Conservation (phyloP, 1,284 basidiomycete genomes). For the Entoloma clypeatum region DNA sequence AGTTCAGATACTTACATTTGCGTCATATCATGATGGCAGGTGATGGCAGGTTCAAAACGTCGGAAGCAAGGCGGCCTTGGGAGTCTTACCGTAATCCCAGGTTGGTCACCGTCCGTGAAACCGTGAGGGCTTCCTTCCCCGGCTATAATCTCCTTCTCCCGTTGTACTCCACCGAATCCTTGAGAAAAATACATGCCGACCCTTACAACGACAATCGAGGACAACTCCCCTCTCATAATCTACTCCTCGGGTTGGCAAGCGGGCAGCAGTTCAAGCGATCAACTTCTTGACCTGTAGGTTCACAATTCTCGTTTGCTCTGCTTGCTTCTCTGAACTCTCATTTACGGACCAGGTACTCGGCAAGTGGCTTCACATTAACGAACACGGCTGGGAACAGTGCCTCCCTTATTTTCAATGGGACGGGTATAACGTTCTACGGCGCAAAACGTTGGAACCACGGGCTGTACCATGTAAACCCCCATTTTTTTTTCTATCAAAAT, state of each 20-base stretch:
- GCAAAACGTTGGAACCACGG: slow-evolving; percentile 22
- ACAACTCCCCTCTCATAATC: background rate
- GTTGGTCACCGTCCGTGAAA: no score
- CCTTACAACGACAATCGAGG: background rate
- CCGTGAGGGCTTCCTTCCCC: no score
- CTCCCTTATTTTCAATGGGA: slow-evolving; percentile 19
- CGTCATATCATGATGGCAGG: no score
- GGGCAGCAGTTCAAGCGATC: background rate
- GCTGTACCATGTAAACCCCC: slow-evolving; percentile 13
- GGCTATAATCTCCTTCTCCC: no score
- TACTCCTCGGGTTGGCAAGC: slow-evolving; percentile 1
- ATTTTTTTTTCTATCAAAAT: no score
- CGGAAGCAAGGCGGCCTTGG: no score
- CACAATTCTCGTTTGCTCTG: no score
- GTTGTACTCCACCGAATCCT: no score
- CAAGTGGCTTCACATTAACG: slow-evolving; percentile 19
- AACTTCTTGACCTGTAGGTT: background rate
- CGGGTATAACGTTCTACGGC: slow-evolving; percentile 19
- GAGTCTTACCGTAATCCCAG: no score
- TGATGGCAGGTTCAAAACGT: no score
- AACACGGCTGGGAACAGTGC: slow-evolving; percentile 14
- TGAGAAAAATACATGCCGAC: background rate
- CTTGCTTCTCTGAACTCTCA: no score
- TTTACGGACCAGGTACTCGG: slow-evolving; percentile 24
- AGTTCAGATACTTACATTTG: no score